These are phyloP conservation scores for Mycena polygramma DNA, from an alignment of 768 basidiomycete genomes.

Conservation along the genomic window DNA sequence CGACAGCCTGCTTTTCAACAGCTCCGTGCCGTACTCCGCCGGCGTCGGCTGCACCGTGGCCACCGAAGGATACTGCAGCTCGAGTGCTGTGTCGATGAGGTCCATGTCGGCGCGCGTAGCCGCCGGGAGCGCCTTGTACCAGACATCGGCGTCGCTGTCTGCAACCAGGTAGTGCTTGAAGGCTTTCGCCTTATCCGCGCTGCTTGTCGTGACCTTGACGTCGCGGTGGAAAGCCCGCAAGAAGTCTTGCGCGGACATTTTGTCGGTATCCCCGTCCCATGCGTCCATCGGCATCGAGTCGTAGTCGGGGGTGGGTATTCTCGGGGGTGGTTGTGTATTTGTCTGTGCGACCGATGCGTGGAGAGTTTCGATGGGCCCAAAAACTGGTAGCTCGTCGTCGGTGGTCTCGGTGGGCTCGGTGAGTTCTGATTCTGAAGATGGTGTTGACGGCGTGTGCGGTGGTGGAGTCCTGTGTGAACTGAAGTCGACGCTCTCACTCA, in stretches of 20 bases:
- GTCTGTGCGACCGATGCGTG: too few relatives aligned
- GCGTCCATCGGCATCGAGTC: constrained; percentile 14
- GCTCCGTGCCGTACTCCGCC: not conserved
- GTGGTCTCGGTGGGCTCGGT: too few relatives aligned
- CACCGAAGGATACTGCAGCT: constrained; percentile 5
- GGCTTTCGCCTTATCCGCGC: constrained; percentile 12
- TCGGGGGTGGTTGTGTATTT: not conserved
- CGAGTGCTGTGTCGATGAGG: not conserved
- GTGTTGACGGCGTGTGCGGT: too few relatives aligned
- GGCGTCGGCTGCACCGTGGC: constrained; percentile 6
- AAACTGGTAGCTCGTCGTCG: too few relatives aligned
- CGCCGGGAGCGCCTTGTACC: constrained; percentile 1
- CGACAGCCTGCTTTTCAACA: constrained; percentile 4
- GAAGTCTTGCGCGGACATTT: constrained; percentile 14
- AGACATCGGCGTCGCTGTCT: constrained; percentile 12
- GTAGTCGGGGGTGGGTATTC: constrained; percentile 1
- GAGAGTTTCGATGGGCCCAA: too few relatives aligned
- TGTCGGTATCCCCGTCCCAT: constrained; percentile 16
- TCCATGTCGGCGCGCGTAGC: constrained; percentile 11
- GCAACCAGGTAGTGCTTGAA: constrained; percentile 8
- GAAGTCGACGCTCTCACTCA: too few relatives aligned
- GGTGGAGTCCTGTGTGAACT: too few relatives aligned
- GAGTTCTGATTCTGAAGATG: too few relatives aligned
- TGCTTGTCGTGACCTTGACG: not conserved
- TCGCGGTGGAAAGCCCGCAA: constrained; percentile 12